Base-by-base conservation (phyloP, 805 yeast species). In the Candida yuanshanica region DNA sequence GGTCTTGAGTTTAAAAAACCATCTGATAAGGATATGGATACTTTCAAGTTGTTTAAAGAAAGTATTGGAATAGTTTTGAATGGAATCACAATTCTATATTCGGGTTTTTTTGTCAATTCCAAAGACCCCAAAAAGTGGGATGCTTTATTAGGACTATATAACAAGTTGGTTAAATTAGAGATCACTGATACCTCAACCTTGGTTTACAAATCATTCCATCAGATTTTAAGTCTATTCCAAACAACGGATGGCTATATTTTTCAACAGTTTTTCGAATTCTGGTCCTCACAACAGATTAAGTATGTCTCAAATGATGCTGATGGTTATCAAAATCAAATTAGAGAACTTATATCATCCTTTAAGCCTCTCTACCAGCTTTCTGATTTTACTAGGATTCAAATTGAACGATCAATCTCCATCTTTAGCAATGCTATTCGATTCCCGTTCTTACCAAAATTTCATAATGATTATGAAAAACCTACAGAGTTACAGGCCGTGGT, bases 371-470 rank as follows among this genome's bases (percentile, higher is more conserved):
- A 72, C 48, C 42, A 46, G 1, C 54, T 79, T 20, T 50, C 65
- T 0, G 34, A 49, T 20, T 47, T 48, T 34, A 62, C 59, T 2
- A 59, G 51, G 21, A 56, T 61, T 33, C 63, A 64, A 17, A 65
- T 78, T n/a, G 74, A 68, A 33, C 64, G 59, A 18, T 66, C 83
- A n/a, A 59, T 87, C 27, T 64, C 64, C n/a, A 62, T 80, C 5
- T 70, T 91, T 53, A 77, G 76, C 51, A 68, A 79, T 13, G 77
- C 88, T 43, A 76, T 84, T 1, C 65, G 85, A 32, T 88, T 83
- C 58, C 95, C 95, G 1, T 70, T 83, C 11, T 65, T 87, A 27
- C 83, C 88, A 8, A 76, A 68, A 23, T 69, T 68, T 47, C 67
- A 67, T 25, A 57, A 64, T 4, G 96, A 88, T 55, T 64, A 68